phyloP scores from a whole-genome alignment of 495 filamentous ascomycete species.

The Penicillium pancosmium region DNA sequence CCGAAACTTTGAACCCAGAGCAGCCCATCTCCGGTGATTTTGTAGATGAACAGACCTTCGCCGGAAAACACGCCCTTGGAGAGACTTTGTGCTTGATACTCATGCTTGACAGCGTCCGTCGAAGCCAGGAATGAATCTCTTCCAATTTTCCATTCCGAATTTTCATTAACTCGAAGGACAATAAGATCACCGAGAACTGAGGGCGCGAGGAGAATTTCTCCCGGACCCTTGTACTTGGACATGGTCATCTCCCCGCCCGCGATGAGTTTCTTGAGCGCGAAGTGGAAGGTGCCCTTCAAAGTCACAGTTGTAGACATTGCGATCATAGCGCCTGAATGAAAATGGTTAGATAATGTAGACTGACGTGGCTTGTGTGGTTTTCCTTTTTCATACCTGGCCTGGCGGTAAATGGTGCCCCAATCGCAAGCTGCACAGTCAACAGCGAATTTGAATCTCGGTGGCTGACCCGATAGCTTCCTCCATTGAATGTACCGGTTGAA shows the following conservation, averaged over 20 bases:
- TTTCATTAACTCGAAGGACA: constrained; percentile 67
- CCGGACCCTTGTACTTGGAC: constrained; percentile 87
- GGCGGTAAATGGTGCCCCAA: constrained; percentile 80
- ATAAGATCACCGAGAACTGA: constrained; percentile 84
- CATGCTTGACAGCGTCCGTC: constrained; percentile 77
- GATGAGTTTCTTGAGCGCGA: constrained; percentile 83
- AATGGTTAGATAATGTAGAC: too few relatives aligned
- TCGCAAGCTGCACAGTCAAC: constrained; percentile 84
- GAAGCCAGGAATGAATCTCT: constrained; percentile 76
- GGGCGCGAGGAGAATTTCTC: constrained; percentile 84
- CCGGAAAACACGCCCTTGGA: constrained; percentile 92
- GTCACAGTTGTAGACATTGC: constrained; percentile 90
- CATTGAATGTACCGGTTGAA: constrained; percentile 93
- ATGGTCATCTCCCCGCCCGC: constrained; percentile 77
- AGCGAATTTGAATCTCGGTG: constrained; percentile 91
- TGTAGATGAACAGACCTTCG: constrained; percentile 90
- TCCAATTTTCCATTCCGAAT: constrained; percentile 76
- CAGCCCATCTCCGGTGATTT: constrained; percentile 76
- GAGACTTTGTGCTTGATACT: constrained; percentile 86
- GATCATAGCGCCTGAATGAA: constrained; percentile 80
- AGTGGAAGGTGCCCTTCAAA: constrained; percentile 77
- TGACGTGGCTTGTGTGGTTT: too few relatives aligned
- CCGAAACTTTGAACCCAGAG: constrained; percentile 92
- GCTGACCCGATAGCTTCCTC: constrained; percentile 89
- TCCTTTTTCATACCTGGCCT: too few relatives aligned